Percentiles rank a stretch among this genome's conserved stretches.
phyloP scores from a whole-genome alignment of 352 stramenopile species.

The Phytophthora capsici region DNA sequence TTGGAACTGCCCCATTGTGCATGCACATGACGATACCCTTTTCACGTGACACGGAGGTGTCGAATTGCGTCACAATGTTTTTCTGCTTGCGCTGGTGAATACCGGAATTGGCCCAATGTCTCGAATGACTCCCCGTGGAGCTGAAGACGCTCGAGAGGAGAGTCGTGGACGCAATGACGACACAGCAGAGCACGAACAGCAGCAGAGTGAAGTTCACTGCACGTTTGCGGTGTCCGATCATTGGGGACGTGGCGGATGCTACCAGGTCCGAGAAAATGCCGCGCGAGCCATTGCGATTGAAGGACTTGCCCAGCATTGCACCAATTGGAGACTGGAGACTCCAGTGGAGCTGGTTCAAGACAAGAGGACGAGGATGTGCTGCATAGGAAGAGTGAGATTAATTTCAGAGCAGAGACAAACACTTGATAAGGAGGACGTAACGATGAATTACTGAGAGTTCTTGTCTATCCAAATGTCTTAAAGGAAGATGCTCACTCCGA shows the following conservation, averaged over 20 bases:
- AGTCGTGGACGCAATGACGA: conserved; percentile 14
- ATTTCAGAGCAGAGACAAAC: neutral
- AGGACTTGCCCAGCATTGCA: conserved; percentile 7
- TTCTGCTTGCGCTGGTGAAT: conserved; percentile 26
- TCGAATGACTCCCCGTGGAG: neutral
- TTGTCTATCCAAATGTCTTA: neutral
- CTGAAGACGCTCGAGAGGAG: conserved; percentile 22
- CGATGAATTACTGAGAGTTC: neutral
- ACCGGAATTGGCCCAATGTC: conserved; percentile 12
- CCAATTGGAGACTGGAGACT: conserved; percentile 1
- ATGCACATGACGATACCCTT: conserved; percentile 45
- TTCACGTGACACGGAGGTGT: conserved; percentile 20
- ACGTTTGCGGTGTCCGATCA: neutral
- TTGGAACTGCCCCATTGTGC: conserved; percentile 31
- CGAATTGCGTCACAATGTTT: conserved; percentile 16
- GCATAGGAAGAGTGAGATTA: neutral
- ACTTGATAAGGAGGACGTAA: neutral
- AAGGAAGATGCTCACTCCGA: conserved; percentile 1
- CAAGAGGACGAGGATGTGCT: no score
- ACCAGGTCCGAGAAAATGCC: neutral
- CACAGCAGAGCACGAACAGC: conserved; percentile 18
- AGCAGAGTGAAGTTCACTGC: neutral
- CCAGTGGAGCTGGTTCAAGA: neutral
- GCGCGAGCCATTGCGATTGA: neutral
- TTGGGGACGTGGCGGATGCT: neutral